These are phyloP conservation scores for Ustilago loliicola DNA, from an alignment of 1,284 basidiomycete species.

Conservation along the genomic window DNA sequence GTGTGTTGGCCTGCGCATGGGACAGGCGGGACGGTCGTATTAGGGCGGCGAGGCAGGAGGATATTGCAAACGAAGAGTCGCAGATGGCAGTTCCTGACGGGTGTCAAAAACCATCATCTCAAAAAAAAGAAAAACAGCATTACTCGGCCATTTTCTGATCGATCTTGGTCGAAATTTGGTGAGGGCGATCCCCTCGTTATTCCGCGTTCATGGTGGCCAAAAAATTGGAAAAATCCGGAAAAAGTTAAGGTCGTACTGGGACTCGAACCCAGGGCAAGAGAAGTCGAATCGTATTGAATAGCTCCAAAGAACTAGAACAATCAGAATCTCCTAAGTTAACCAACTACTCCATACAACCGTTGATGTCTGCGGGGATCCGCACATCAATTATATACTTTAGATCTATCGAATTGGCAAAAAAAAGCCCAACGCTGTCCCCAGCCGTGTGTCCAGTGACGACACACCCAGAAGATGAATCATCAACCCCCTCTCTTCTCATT, in stretches of 20 bases:
- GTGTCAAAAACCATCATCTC: neutral
- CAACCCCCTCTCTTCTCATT: neutral
- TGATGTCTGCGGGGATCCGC: too few species aligned
- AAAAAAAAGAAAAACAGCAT: neutral
- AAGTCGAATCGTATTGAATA: conserved; percentile 32
- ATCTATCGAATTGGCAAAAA: too few species aligned
- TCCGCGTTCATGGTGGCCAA: neutral
- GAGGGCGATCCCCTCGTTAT: neutral
- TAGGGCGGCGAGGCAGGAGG: too few species aligned
- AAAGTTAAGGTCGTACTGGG: conserved; percentile 51
- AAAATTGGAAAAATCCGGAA: neutral
- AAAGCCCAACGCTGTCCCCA: too few species aligned
- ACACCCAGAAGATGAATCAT: conserved; percentile 32
- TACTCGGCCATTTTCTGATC: neutral
- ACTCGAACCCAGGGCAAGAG: conserved; percentile 61
- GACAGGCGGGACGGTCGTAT: too few species aligned
- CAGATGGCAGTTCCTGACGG: neutral
- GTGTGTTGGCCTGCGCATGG: too few species aligned
- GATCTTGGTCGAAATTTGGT: neutral
- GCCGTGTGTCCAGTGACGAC: neutral
- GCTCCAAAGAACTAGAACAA: conserved; percentile 3
- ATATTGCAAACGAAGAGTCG: neutral
- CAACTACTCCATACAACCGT: conserved; percentile 58
- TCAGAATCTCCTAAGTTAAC: conserved; percentile 60
- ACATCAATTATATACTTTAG: neutral